Base-by-base conservation (phyloP, 2,329 filamentous ascomycete genomes). In the Zymoseptoria tritici region DNA sequence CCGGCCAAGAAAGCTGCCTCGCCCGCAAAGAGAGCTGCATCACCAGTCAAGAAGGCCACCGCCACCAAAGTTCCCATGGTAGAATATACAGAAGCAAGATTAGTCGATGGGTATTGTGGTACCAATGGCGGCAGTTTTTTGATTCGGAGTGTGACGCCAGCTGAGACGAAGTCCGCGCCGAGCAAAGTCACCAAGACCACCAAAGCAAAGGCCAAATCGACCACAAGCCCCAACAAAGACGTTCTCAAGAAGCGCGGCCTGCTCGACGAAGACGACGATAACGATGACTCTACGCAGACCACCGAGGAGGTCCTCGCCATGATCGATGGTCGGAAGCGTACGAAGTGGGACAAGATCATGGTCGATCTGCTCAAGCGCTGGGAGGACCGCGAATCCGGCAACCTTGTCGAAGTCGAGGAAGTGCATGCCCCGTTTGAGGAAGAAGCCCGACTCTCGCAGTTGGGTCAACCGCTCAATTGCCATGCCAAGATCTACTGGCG, bases 401-500 rank as follows among this genome's bases (percentile, higher is more conserved):
- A 22, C 16, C 11, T 3, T 60, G 21, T 53, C 11, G 22, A 31
- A 19, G 20, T 11, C 22, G 52, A 29, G 13, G 22, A 24, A 24
- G 36, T 46, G 36, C 36, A 46, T 7, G 20, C 13, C n/a, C 49
- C 13, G 9, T 24, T 19, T 19, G 57, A 52, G 46, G 54, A 55
- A 52, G 6, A 24, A 51, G 54, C 21, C 7, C 57, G 19, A 7
- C 57, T 29, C 51, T 26, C 49, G 49, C 49, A 50, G 16, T 29
- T 49, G 50, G 31, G 3, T 49, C 54, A 19, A 46, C 49, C 52
- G 52, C 54, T 46, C 19, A 57, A 58, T 20, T 57, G 54, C 54
- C 59, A 62, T 31, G 56, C 54, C 31, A 57, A 62, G n/a, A 57
- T 62, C 13, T 62, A 62, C 53, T 62, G 60, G 60, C 58, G 58